phyloP scores from a whole-genome alignment of 768 basidiomycete species.

The Leccinum boreale region DNA sequence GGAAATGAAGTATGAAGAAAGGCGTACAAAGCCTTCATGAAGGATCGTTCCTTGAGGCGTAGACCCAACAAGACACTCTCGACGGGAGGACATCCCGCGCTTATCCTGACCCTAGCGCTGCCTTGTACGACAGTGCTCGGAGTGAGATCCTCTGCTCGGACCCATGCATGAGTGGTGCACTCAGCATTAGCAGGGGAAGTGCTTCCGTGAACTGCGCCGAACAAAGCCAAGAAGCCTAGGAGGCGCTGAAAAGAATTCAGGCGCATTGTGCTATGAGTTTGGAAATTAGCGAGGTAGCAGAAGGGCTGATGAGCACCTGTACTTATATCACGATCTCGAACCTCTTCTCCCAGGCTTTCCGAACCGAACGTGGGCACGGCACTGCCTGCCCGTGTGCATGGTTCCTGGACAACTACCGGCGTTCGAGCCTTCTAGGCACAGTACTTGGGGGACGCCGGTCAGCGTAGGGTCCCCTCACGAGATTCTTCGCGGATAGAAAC shows the following conservation, averaged over 20 bases:
- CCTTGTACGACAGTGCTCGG: conserved; percentile 11
- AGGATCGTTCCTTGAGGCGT: conserved; percentile 20
- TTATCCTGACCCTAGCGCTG: conserved; percentile 15
- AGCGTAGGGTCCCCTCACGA: too few relatives aligned
- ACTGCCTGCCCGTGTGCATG: not conserved
- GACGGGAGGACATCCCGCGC: conserved; percentile 9
- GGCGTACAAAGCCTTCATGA: conserved; percentile 13
- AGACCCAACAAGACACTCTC: conserved; percentile 7
- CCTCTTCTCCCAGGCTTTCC: not conserved
- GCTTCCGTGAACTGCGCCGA: not conserved
- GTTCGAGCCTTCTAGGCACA: not conserved
- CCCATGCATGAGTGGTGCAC: conserved; percentile 13
- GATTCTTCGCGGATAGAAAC: too few relatives aligned
- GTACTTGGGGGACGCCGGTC: too few relatives aligned
- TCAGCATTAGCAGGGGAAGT: not conserved
- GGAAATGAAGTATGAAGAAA: not conserved
- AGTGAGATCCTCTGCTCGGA: conserved; percentile 19
- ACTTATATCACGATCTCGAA: not conserved
- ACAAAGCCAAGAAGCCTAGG: conserved; percentile 1
- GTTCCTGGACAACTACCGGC: not conserved
- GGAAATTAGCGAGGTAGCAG: not conserved
- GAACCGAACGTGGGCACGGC: not conserved
- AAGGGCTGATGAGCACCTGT: not conserved
- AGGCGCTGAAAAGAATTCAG: not conserved
- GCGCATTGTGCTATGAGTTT: not conserved